Conservation (phyloP, 2,329 filamentous ascomycete genomes). For the Pyrenophora teres region DNA sequence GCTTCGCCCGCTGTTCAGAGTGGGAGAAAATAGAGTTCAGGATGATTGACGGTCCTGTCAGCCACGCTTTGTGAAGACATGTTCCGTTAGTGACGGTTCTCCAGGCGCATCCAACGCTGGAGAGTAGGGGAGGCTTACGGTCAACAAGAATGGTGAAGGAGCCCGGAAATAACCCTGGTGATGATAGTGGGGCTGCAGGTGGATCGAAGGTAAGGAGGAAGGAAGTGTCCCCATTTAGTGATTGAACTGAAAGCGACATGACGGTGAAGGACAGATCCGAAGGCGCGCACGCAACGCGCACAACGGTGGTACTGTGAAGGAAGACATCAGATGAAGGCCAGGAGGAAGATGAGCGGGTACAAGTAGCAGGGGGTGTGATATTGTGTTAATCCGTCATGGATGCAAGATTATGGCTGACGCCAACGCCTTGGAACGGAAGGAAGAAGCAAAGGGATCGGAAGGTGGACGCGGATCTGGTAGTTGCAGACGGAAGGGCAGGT, state of each 20-base stretch:
- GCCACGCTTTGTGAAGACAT: slow-evolving; percentile 55
- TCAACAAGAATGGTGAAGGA: slow-evolving; percentile 72
- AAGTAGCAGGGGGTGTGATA: background rate
- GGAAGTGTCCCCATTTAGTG: slow-evolving; percentile 67
- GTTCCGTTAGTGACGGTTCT: too few relatives aligned
- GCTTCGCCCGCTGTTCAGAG: slow-evolving; percentile 59
- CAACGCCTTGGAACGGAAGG: slow-evolving; percentile 5
- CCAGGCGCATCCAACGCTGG: too few relatives aligned
- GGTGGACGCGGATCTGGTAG: slow-evolving; percentile 15
- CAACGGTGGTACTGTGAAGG: background rate
- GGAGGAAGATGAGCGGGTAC: background rate
- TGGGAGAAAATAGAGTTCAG: slow-evolving; percentile 66
- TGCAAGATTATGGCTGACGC: slow-evolving; percentile 9
- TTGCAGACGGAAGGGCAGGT: slow-evolving; percentile 13
- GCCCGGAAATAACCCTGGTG: slow-evolving; percentile 48
- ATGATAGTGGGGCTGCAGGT: slow-evolving; percentile 50
- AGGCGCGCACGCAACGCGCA: slow-evolving; percentile 6
- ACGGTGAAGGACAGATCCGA: slow-evolving; percentile 4
- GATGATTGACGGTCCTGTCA: slow-evolving; percentile 64
- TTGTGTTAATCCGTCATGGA: slow-evolving; percentile 15
- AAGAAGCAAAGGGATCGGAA: slow-evolving; percentile 9
- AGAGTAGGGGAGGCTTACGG: slow-evolving; percentile 37
- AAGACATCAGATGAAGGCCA: slow-evolving; percentile 6
- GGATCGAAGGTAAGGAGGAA: slow-evolving; percentile 69
- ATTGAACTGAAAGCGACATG: slow-evolving; percentile 68